Evolutionary conservation across 192 early-diverging fungal species (phyloP), one percentile per base, ranked within the genome.

Genomic region (Paraglomus brasilianum): DNA sequence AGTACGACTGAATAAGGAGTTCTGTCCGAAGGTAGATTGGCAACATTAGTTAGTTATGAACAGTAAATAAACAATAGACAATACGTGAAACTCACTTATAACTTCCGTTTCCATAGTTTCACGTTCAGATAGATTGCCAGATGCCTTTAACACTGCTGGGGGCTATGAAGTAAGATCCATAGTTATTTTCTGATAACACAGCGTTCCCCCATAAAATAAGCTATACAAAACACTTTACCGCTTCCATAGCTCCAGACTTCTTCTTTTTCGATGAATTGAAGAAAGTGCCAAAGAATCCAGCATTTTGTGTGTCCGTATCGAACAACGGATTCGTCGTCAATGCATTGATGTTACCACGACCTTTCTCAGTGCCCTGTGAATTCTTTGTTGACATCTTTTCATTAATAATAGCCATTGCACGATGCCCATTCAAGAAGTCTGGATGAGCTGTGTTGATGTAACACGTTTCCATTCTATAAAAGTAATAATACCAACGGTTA

Each of bases 381-480:
- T 75, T 69, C 44, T 74, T 72, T 53, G 83, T 80, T 77, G 89
- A 91, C 45, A 85, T 81, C 48, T 91, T 84, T 22, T 97, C 97
- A 60, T 88, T 90, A 77, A 97, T 91, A 61, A 96, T 86, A 24
- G 93, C 85, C 86, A 96, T 92, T 6, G 95, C 95, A 71, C 88
- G 91, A 82, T 98, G 95, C 39, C 98, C 98, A 73, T 88, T 94
- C 75, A 98, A 83, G 80, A 99, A 99, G 75, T 99, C 96, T 6
- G 96, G 96, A 75, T 99, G 98, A 6, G 84, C 95, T 8, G 98
- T 99, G 84, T 99, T 99, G 81, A 99, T 89, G 78, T 99, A 99
- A 75, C 87, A 87, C 15, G 91, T 83, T 81, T 99, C 96, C 86
- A 95, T 95, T 22, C 85, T 91, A 72, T 48, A 39, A 40, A 39